Evolutionary conservation across 2,329 filamentous ascomycete genomes (phyloP), one percentile per base, ranked within the genome.

Genomic region (Fusarium sp.): DNA sequence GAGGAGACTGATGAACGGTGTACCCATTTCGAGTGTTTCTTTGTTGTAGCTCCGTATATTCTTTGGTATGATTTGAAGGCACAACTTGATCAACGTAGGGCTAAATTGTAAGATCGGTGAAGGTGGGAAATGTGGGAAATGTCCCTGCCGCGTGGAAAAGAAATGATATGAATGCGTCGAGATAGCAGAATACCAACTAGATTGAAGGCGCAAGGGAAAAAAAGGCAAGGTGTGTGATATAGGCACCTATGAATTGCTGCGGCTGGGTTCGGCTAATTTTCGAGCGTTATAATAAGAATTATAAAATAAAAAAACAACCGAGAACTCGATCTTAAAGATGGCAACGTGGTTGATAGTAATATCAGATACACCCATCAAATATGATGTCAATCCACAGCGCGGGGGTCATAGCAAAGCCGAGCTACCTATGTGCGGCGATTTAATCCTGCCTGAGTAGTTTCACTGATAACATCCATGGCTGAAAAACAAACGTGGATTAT

Each of bases 1-100:
- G 18, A 87, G 83, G 69, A 84, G 79, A 57, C 83, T 79, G 70
- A 88, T 84, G 79, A 88, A 87, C 2, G 87, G 86, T 2, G 87
- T 88, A 28, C 83, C 85, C 86, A 87, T 87, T 57, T 80, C 63
- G 26, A 48, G 79, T 28, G 13, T 28, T 20, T 54, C n/a, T 42
- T 56, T 44, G 47, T 15, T 47, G n/a, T 15, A 42, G 20, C 44
- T 10, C 38, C n/a, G 28, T 24, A 42, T 60, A 14, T 45, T 45
- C 31, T 22, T 7, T 4, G 18, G 7, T 39, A 18, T 51, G 33
- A 24, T 55, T 28, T 45, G 17, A 22, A 22, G 13, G 33, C 6
- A 38, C 12, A 13, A 35, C 54, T 39, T n/a, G 24, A 31, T 28
- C 11, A 36, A 15, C 45, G 17, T n/a, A 18, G 44, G 24, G 35